Base-by-base conservation (phyloP, 148 eudicot species). In the Hydrangea macrophylla region DNA sequence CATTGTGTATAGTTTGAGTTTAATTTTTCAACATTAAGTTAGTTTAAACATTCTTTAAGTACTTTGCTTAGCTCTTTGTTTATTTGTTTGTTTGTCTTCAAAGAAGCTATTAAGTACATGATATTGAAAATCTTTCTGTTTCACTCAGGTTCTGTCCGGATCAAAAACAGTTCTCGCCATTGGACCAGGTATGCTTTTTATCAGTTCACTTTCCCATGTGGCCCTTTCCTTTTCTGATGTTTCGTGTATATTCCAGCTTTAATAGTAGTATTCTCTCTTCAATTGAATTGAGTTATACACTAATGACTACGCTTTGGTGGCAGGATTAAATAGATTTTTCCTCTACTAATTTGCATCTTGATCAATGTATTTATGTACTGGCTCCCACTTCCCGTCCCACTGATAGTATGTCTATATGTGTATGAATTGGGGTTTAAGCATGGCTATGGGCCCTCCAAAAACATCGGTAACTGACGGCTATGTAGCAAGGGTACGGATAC, bases 101-200 rank as follows among this genome's bases (percentile, higher is more conserved):
- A 32, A 24, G 37, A 63, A n/a, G 26, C 22, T 32, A 7, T 37
- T 22, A 37, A 17, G 5, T 60, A 18, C 31, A 12, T 28, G 8
- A 50, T 65, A 7, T 44, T 45, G 10, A 33, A 18, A 18, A 7
- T 27, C n/a, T 58, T 71, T 60, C 12, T 48, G 37, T 26, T 67
- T 33, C 35, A 25, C 28, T 54, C 84, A 93, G 98, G 84, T 93
- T 78, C 80, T 86, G 15, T 80, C 98, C 45, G 95, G 98, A 57
- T 93, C 98, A 68, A 88, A 83, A 78, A 93, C 98, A 4, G 98
- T 93, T 55, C 90, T 93, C 62, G 98, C 95, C 15, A 80, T 93
- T 64, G 98, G 96, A 64, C 98, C 98, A 50, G 98, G 98, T 93
- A 81, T 70, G 82, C 58, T 67, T 78, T 39, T 70, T 50, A 62